Percentiles rank a stretch among this genome's conserved stretches.
Evolutionary conservation across 225 moss, liverwort and hornwort genomes (phyloP).

Genomic region (Marchantia paleacea): DNA sequence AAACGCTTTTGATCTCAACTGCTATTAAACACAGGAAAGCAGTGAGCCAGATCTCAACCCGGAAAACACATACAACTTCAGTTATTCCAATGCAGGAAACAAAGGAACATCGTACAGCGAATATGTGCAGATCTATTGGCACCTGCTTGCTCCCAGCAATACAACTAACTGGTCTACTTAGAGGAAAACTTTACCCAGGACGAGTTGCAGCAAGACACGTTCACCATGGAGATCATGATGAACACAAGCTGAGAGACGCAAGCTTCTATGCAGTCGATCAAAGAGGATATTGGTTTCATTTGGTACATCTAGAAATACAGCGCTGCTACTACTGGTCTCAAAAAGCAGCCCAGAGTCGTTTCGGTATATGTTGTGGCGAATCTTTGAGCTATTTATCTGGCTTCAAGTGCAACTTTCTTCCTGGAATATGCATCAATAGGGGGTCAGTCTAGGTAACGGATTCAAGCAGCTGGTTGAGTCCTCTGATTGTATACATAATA

Average conservation of each 20-base stretch:
- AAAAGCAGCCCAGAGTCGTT: not conserved
- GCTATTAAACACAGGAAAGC: not conserved
- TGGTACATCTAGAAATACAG: not conserved
- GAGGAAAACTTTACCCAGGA: not conserved
- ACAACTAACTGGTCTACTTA: not conserved
- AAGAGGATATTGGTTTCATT: not conserved
- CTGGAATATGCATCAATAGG: not conserved
- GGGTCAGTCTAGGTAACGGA: not conserved
- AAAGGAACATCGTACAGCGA: not conserved
- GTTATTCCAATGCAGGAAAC: not conserved
- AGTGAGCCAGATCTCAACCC: slow-evolving; percentile 5
- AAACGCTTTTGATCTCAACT: not conserved
- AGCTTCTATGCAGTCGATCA: slow-evolving; percentile 1
- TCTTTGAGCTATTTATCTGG: not conserved
- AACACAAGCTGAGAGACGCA: not conserved
- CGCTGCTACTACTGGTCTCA: not conserved
- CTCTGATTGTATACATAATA: not conserved
- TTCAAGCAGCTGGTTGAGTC: not conserved
- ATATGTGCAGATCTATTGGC: not conserved
- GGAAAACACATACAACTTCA: not conserved
- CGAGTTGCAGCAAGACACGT: not conserved
- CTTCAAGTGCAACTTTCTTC: not conserved
- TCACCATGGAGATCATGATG: slow-evolving; percentile 1
- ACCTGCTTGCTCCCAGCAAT: not conserved
- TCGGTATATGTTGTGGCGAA: not conserved